Evolutionary conservation across 805 yeast species (phyloP).

Genomic region (Suhomyces sp.): DNA sequence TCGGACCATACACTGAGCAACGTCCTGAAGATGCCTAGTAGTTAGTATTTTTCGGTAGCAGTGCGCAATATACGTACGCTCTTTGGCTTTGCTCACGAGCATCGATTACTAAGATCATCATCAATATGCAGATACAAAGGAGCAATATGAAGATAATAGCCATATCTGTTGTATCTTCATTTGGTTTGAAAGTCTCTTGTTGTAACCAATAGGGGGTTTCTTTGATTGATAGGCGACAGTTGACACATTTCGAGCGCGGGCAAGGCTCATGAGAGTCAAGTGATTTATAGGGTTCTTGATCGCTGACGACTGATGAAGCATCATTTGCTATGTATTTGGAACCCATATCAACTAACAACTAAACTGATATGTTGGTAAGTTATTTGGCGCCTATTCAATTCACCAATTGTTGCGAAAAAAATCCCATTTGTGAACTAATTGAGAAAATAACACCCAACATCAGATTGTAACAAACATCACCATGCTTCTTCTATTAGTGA

Average conservation of each 20-base stretch:
- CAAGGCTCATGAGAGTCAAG: not conserved
- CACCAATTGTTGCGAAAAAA: not conserved
- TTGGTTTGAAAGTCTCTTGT: not conserved
- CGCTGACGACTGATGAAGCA: not conserved
- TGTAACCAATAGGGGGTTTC: conserved; percentile 2
- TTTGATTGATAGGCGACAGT: not conserved
- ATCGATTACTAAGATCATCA: not conserved
- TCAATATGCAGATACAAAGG: not conserved
- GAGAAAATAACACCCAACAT: not conserved
- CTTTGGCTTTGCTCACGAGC: not conserved
- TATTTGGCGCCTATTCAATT: not conserved
- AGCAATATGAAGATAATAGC: not conserved
- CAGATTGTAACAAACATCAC: not conserved
- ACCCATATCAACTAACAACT: not conserved
- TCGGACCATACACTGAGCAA: not conserved
- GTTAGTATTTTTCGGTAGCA: not conserved
- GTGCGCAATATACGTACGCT: not conserved
- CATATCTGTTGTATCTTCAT: not conserved
- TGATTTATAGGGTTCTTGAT: not conserved
- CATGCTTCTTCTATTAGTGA: not conserved
- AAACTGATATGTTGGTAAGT: not conserved
- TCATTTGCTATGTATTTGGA: not conserved
- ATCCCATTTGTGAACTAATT: not conserved
- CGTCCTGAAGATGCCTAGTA: not conserved
- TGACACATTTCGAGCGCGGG: not conserved